Percentiles rank a stretch among this genome's conserved stretches.
Evolutionary conservation across 2,329 filamentous ascomycete species (phyloP).

Genomic region (Xylaria sp.): DNA sequence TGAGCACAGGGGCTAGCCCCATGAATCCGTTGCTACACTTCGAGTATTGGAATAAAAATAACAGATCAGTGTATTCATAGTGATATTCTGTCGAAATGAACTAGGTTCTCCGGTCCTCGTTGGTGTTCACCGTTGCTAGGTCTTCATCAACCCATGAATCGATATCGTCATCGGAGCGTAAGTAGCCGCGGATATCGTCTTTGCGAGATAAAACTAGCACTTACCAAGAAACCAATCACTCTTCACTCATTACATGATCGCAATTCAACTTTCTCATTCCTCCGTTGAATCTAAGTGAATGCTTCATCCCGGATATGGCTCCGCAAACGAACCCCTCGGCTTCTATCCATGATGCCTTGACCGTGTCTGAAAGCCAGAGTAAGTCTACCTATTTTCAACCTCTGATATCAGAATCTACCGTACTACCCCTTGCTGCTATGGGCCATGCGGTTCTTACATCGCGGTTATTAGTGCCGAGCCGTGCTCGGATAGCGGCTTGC

Average conservation of each 20-base stretch:
- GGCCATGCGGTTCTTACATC: constrained; percentile 29
- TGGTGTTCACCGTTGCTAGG: neutral
- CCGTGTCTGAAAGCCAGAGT: neutral
- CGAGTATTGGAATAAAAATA: neutral
- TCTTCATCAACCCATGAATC: neutral
- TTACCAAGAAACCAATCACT: neutral
- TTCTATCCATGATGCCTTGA: neutral
- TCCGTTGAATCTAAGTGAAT: neutral
- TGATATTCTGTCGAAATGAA: neutral
- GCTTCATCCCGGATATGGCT: neutral
- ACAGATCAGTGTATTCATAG: neutral
- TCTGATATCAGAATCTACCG: neutral
- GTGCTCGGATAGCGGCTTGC: constrained; percentile 39
- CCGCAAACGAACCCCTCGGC: neutral
- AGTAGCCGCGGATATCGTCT: neutral
- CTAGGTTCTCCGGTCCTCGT: neutral
- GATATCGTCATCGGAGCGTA: neutral
- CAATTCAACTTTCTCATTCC: neutral
- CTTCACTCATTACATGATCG: neutral
- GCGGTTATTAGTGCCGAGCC: constrained; percentile 40
- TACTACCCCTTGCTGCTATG: constrained; percentile 18
- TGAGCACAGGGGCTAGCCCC: neutral
- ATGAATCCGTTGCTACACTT: neutral
- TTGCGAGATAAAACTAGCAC: neutral
- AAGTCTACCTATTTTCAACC: neutral